These are phyloP conservation scores for Geotrichum aggregatum DNA, from an alignment of 1,139 yeast genomes.

Conservation along the genomic window DNA sequence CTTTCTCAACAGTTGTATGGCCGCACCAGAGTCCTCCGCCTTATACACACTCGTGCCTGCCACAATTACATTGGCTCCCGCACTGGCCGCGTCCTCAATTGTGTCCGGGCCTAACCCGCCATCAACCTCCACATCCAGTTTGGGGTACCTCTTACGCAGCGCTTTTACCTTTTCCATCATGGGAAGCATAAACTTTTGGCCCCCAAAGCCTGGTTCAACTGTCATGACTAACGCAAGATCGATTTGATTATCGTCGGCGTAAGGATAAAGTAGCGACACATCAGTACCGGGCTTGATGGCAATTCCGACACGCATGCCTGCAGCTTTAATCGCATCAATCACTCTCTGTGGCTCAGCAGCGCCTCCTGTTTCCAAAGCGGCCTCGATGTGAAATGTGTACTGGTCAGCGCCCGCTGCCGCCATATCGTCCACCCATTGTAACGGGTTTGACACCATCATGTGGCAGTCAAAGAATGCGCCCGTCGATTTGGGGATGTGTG, in stretches of 20 bases:
- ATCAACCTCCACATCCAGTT: conserved; percentile 87
- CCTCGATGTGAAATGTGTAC: conserved; percentile 94
- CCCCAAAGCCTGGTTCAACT: conserved; percentile 98
- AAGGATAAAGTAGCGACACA: conserved; percentile 73
- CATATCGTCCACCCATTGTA: conserved; percentile 88
- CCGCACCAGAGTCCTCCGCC: conserved; percentile 70
- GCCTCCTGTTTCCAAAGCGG: conserved; percentile 45
- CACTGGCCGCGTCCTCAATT: conserved; percentile 76
- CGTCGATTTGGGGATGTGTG: conserved; percentile 63
- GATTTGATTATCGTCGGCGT: conserved; percentile 67
- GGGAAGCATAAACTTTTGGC: conserved; percentile 89
- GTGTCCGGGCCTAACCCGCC: conserved; percentile 92
- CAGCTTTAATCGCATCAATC: conserved; percentile 66
- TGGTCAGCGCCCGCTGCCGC: conserved; percentile 96
- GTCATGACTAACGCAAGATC: conserved; percentile 97
- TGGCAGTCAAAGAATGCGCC: conserved; percentile 97
- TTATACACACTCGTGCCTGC: conserved; percentile 95
- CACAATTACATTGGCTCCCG: conserved; percentile 97
- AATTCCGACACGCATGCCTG: conserved; percentile 92
- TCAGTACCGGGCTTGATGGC: conserved; percentile 94
- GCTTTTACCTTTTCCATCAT: conserved; percentile 94
- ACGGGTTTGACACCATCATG: conserved; percentile 97
- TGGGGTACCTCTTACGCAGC: conserved; percentile 68
- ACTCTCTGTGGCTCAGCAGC: conserved; percentile 63
- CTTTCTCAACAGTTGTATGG: conserved; percentile 59